A percentile compares a stretch with the other conserved stretches of the same genome.
phyloP scores from a whole-genome alignment of 441 rosid genomes.

The Cnidoscolus chayamansa region DNA sequence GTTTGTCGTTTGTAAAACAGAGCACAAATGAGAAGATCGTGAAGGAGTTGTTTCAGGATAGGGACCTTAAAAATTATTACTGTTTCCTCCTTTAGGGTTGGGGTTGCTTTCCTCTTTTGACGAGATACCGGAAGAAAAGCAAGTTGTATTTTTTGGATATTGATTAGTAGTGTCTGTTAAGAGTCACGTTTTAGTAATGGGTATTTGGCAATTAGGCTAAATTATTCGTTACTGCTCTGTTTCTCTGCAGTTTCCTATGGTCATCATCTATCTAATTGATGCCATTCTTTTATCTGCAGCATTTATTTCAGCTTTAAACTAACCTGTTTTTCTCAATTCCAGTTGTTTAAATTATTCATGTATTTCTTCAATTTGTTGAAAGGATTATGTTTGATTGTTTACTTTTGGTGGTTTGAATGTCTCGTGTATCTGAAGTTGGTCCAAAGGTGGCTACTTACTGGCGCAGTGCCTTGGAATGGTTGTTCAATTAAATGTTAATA shows the following conservation, averaged over 20 bases:
- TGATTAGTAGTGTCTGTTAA: neutral
- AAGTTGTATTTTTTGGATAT: neutral
- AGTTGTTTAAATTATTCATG: neutral
- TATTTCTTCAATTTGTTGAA: neutral
- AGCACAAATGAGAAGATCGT: neutral
- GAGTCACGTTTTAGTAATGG: conserved; percentile 18
- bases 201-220: neutral
- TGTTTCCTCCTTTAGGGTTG: no score
- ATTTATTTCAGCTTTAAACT: neutral
- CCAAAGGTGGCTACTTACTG: neutral
- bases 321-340: neutral
- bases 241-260: conserved; percentile 27
- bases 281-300: conserved; percentile 10
- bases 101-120: neutral
- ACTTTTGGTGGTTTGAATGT: neutral
- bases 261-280: neutral
- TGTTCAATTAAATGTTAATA: neutral
- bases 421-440: no score
- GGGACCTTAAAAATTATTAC: no score
- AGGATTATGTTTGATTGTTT: neutral
- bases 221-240: neutral
- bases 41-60: no score
- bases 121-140: neutral
- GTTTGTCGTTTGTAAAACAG: conserved; percentile 19
- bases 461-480: neutral